Conservation (phyloP, 352 stramenopile genomes). For the Globisporangium sylvaticum region DNA sequence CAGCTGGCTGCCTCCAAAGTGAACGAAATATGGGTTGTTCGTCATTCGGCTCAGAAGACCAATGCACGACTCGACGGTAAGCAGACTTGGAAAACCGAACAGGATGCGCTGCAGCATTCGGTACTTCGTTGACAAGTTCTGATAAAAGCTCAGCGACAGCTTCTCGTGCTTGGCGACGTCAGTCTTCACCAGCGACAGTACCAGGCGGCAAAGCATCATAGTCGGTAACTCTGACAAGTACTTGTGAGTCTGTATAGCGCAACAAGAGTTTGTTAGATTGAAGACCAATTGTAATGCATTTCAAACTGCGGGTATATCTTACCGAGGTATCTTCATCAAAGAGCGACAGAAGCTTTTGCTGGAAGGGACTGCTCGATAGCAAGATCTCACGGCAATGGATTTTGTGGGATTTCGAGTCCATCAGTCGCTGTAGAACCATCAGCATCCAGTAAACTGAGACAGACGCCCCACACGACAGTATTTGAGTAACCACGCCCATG, state of each 20-base stretch:
- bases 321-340: constrained; percentile 71
- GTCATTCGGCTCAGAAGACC: constrained; percentile 76
- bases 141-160: constrained; percentile 59
- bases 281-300: constrained; percentile 5
- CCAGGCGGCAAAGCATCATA: constrained; percentile 79
- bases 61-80: constrained; percentile 69
- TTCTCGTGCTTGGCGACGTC: constrained; percentile 63
- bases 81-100: constrained; percentile 66
- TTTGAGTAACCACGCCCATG: constrained; percentile 36
- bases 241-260: constrained; percentile 33
- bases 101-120: constrained; percentile 77
- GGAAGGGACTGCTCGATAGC: constrained; percentile 57
- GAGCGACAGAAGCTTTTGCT: constrained; percentile 57
- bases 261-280: neutral
- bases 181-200: constrained; percentile 58
- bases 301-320: neutral
- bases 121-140: constrained; percentile 67
- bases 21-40: constrained; percentile 54
- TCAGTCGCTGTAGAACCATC: constrained; percentile 54
- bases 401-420: constrained; percentile 63
- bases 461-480: constrained; percentile 47
- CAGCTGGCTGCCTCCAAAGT: constrained; percentile 42
- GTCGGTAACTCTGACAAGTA: constrained; percentile 69
- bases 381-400: constrained; percentile 54
- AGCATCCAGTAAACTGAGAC: constrained; percentile 76